A percentile compares a stretch with the other conserved stretches of the same genome.
Evolutionary conservation across 2,329 filamentous ascomycete genomes (phyloP).

Genomic region (Coleophoma eucalyptorum): DNA sequence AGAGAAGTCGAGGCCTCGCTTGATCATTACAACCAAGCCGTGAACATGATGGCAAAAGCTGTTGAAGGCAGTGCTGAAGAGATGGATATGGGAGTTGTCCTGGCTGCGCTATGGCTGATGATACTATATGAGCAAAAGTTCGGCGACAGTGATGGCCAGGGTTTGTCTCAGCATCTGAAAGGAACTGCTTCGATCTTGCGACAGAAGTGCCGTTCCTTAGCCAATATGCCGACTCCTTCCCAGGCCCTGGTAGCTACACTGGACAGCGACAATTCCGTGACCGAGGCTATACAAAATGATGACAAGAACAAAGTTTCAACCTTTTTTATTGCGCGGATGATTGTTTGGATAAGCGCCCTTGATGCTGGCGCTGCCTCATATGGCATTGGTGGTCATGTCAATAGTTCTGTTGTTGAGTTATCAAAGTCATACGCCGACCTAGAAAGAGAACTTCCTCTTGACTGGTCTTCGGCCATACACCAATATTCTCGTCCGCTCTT

Average conservation of each 20-base stretch:
- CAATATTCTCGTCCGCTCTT: conserved; percentile 30
- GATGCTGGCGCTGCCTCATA: conserved; percentile 27
- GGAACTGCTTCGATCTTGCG: conserved; percentile 28
- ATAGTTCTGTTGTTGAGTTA: conserved; percentile 11
- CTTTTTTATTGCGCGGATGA: conserved; percentile 28
- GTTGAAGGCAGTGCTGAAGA: conserved; percentile 17
- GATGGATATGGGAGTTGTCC: conserved; percentile 26
- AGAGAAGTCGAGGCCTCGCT: conserved; percentile 12
- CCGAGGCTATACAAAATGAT: neutral
- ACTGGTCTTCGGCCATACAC: conserved; percentile 25
- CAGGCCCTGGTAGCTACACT: neutral
- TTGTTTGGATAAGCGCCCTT: conserved; percentile 29
- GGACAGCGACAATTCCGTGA: neutral
- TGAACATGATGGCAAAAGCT: conserved; percentile 27
- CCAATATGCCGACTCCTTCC: conserved; percentile 4
- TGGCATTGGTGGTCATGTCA: conserved; percentile 30
- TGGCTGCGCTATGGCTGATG: conserved; percentile 31
- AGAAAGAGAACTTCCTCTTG: neutral
- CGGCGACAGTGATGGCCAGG: conserved; percentile 28
- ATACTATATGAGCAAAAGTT: conserved; percentile 34
- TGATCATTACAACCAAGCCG: conserved; percentile 27
- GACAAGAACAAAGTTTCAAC: conserved; percentile 15
- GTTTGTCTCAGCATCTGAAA: conserved; percentile 27
- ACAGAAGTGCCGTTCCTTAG: conserved; percentile 11
- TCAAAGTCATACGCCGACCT: conserved; percentile 15